Percentiles rank a stretch among this genome's conserved stretches.
Conservation (phyloP, 352 stramenopile genomes). For the Phytophthora sojae region DNA sequence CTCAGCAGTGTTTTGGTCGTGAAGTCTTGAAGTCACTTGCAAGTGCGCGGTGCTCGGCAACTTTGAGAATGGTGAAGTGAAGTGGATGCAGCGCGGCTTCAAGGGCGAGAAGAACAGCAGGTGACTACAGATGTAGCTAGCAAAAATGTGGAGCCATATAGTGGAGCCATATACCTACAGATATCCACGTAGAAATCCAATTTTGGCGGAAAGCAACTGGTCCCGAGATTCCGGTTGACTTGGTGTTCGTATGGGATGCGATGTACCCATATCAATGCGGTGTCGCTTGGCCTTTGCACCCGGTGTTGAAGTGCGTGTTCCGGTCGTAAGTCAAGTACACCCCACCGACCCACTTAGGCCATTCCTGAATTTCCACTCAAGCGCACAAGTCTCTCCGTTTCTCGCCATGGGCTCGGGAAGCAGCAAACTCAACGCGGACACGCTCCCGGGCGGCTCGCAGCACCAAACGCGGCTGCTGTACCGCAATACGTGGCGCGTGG, state of each 20-base stretch:
- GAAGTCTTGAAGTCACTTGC: not conserved
- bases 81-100: not conserved
- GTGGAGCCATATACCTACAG: constrained; percentile 23
- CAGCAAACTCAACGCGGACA: constrained; percentile 26
- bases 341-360: not conserved
- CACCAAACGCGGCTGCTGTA: constrained; percentile 76
- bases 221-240: constrained; percentile 20
- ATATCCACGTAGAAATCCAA: constrained; percentile 11
- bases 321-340: too few relatives aligned
- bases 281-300: constrained; percentile 8
- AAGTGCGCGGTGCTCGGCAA: not conserved
- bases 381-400: constrained; percentile 19
- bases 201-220: not conserved
- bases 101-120: not conserved
- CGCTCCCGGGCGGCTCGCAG: constrained; percentile 32
- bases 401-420: constrained; percentile 26
- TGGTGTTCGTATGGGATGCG: constrained; percentile 18
- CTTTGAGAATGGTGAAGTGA: constrained; percentile 15
- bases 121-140: constrained; percentile 5
- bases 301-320: constrained; percentile 22
- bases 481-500: constrained; percentile 62
- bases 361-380: constrained; percentile 31
- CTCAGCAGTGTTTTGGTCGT: not conserved
- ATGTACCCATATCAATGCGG: constrained; percentile 24
- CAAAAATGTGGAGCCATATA: not conserved